These are phyloP conservation scores for Phytophthora lateralis DNA, from an alignment of 352 stramenopile species.

Conservation along the genomic window DNA sequence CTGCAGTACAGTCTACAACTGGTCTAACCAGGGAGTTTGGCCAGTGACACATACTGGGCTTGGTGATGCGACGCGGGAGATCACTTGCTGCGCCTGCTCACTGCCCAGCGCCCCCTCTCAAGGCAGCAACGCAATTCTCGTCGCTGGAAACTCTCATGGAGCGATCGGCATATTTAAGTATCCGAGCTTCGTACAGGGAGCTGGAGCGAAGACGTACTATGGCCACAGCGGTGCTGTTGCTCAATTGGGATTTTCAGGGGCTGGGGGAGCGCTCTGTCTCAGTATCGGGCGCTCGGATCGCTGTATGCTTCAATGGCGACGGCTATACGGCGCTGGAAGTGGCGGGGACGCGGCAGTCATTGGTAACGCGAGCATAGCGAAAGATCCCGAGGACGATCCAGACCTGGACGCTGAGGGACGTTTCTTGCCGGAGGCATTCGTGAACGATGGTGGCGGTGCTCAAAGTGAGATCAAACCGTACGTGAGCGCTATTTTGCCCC, in stretches of 20 bases:
- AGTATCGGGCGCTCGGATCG: slow-evolving; percentile 64
- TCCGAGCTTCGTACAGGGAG: slow-evolving; percentile 58
- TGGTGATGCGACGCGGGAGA: slow-evolving; percentile 28
- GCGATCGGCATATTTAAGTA: slow-evolving; percentile 63
- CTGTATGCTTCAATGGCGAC: slow-evolving; percentile 76
- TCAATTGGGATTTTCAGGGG: slow-evolving; percentile 50
- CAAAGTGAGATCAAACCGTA: slow-evolving; percentile 69
- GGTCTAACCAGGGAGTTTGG: slow-evolving; percentile 77
- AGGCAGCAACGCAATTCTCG: slow-evolving; percentile 41
- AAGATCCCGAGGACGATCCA: slow-evolving; percentile 60
- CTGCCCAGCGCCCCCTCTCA: slow-evolving; percentile 29
- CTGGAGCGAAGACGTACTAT: slow-evolving; percentile 63
- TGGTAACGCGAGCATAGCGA: slow-evolving; percentile 36
- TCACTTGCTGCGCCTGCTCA: slow-evolving; percentile 57
- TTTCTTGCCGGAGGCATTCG: slow-evolving; percentile 61
- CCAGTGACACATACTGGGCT: slow-evolving; percentile 33
- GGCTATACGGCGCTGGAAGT: slow-evolving; percentile 34
- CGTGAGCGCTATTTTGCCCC: slow-evolving; percentile 65
- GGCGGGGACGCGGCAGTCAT: slow-evolving; percentile 14
- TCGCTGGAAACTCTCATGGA: slow-evolving; percentile 58
- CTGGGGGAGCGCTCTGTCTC: slow-evolving; percentile 50
- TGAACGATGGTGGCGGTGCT: slow-evolving; percentile 44
- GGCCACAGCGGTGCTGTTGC: slow-evolving; percentile 59
- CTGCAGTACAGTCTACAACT: slow-evolving; percentile 79
- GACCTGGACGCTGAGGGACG: slow-evolving; percentile 58